Evolutionary conservation across 2,329 filamentous ascomycete genomes (phyloP).

Genomic region (Trichoderma pleuroti): DNA sequence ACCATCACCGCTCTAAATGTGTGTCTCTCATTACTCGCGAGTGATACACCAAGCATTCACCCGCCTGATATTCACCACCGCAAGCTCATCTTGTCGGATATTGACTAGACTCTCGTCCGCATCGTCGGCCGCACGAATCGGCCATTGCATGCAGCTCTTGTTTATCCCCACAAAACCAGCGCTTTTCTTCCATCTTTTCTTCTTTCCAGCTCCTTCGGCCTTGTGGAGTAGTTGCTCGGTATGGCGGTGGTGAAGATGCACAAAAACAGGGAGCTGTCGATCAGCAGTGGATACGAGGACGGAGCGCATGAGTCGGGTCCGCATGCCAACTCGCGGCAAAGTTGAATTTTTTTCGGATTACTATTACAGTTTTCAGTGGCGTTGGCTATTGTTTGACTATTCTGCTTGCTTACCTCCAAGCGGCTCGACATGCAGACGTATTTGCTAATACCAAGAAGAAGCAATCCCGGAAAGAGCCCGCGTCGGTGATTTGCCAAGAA

Average conservation of each 20-base stretch:
- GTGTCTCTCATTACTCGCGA: constrained; percentile 5
- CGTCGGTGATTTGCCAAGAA: not conserved
- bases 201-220: not conserved
- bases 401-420: not conserved
- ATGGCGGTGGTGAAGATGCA: not conserved
- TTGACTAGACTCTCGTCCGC: not conserved
- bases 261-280: not conserved
- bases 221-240: not conserved
- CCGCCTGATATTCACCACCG: constrained; percentile 3
- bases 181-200: not conserved
- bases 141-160: not conserved
- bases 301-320: not conserved
- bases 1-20: not conserved
- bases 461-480: not conserved
- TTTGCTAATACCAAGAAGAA: not conserved
- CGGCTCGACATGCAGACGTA: not conserved
- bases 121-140: not conserved
- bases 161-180: not conserved
- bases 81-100: not conserved
- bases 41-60: not conserved
- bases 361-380: not conserved
- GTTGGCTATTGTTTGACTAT: not conserved
- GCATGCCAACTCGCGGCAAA: not conserved
- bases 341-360: not conserved
- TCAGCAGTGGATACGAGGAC: not conserved